A percentile compares a stretch with the other conserved stretches of the same genome.
Conservation (phyloP, 495 filamentous ascomycete species). For the Podospora sp. region DNA sequence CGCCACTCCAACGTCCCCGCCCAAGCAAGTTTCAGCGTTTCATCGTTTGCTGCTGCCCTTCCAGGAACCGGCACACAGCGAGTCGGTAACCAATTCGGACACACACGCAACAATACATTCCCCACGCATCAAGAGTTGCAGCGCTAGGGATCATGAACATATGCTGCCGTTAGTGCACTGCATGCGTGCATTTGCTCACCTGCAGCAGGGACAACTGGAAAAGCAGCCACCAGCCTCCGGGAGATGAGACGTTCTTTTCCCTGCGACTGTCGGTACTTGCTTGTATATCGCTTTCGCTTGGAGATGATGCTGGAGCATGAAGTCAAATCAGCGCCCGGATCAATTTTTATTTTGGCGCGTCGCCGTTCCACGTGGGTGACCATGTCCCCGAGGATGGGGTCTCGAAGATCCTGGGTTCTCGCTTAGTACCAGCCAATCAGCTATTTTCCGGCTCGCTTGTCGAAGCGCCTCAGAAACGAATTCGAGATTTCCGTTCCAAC, state of each 20-base stretch:
- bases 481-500: constrained; percentile 8
- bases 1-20: constrained; percentile 1
- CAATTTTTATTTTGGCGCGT: not conserved
- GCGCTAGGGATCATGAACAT: not conserved
- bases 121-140: not conserved
- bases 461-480: constrained; percentile 27
- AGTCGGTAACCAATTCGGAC: not conserved
- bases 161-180: not conserved
- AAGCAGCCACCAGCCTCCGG: too few relatives aligned
- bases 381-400: not conserved
- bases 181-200: not conserved
- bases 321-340: not conserved
- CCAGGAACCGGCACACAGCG: not conserved
- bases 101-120: constrained; percentile 4
- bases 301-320: not conserved
- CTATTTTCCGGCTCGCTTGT: constrained; percentile 50
- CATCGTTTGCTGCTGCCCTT: not conserved
- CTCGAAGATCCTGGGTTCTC: constrained; percentile 32
- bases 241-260: not conserved
- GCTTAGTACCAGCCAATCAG: constrained; percentile 52
- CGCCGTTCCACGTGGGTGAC: constrained; percentile 2
- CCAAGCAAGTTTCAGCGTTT: not conserved
- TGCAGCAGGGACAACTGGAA: not conserved
- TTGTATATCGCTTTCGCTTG: too few relatives aligned
- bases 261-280: too few relatives aligned